A percentile compares a stretch with the other conserved stretches of the same genome.
Evolutionary conservation across 2,329 filamentous ascomycete species (phyloP).

Genomic region (Aspergillus neotritici): DNA sequence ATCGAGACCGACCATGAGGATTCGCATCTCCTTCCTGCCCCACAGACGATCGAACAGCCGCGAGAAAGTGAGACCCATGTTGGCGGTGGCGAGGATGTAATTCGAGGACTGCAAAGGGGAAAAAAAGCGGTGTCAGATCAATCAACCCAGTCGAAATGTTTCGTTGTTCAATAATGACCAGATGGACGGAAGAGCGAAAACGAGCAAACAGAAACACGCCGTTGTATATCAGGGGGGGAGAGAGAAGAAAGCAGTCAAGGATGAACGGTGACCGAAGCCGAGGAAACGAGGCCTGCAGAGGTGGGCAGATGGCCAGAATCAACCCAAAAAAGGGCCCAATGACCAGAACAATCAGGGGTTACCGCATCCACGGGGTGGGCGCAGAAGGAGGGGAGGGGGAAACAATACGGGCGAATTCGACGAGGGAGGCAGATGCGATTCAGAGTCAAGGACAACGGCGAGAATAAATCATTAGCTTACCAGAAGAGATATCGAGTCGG

Average conservation of each 20-base stretch:
- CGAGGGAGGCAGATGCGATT: not conserved
- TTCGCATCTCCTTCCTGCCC: conserved; percentile 99
- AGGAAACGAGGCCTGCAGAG: conserved; percentile 11
- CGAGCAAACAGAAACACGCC: conserved; percentile 4
- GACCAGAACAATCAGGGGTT: conserved; percentile 13
- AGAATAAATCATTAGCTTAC: conserved; percentile 1
- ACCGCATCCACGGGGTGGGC: conserved; percentile 5
- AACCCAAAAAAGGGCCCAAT: no score
- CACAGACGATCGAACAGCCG: conserved; percentile 94
- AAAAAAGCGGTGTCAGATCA: conserved; percentile 16
- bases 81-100: conserved; percentile 41
- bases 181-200: conserved; percentile 4
- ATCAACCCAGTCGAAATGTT: conserved; percentile 1
- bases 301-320: no score
- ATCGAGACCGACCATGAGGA: conserved; percentile 99
- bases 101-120: conserved; percentile 12
- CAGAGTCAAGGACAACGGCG: no score
- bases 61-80: conserved; percentile 97
- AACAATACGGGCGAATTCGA: conserved; percentile 1
- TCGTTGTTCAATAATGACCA: not conserved
- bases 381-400: conserved; percentile 1
- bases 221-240: conserved; percentile 11
- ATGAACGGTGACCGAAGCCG: conserved; percentile 12
- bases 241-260: conserved; percentile 1
- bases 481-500: not conserved